Evolutionary conservation across 2,329 filamentous ascomycete genomes (phyloP).

Genomic region (Macrophomina phaseolina): DNA sequence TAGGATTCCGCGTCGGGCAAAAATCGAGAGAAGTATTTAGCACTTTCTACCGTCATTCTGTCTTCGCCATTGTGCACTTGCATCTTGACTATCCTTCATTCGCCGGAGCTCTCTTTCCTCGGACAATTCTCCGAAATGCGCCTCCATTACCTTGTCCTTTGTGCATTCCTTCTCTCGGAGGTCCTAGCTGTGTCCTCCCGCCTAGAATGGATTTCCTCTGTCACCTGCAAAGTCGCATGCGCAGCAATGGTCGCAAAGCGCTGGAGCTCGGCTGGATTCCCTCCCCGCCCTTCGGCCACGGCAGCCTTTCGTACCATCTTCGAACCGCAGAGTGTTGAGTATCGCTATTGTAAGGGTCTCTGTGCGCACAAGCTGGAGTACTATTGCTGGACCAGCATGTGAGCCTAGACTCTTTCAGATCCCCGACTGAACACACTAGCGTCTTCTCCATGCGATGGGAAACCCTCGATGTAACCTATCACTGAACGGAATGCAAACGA

Average conservation of each 20-base stretch:
- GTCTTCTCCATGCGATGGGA: no score
- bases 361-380: background rate
- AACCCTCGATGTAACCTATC: no score
- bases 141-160: background rate
- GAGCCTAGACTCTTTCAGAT: background rate
- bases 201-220: constrained; percentile 49
- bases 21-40: background rate
- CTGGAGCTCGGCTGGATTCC: constrained; percentile 52
- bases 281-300: constrained; percentile 47
- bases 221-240: constrained; percentile 56
- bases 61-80: background rate
- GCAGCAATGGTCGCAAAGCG: constrained; percentile 53
- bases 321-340: background rate
- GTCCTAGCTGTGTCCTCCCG: background rate
- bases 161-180: background rate
- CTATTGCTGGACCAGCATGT: background rate
- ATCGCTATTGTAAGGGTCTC: background rate
- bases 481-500: no score
- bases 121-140: background rate
- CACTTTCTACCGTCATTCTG: background rate
- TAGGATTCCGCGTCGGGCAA: background rate
- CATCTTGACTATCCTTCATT: background rate
- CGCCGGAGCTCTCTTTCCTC: background rate
- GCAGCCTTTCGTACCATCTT: background rate
- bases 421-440: no score